These are phyloP conservation scores for Nakazawaea wyomingensis DNA, from an alignment of 805 yeast genomes.

Conservation along the genomic window DNA sequence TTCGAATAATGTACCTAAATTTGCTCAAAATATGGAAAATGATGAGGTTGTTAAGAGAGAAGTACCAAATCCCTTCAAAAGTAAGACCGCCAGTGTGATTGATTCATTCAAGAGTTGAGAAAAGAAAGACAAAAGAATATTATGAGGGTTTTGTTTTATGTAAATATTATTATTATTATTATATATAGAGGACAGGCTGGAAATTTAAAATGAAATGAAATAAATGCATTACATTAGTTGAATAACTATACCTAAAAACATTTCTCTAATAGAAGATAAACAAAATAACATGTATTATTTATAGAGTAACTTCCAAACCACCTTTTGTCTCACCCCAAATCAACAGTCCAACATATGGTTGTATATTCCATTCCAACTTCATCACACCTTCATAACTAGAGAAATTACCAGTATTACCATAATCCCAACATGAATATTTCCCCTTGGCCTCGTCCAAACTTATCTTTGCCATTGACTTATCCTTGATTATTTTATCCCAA, in stretches of 20 bases:
- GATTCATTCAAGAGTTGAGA: no score
- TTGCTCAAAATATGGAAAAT: neutral
- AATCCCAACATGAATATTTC: slow-evolving; percentile 87
- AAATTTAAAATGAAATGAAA: no score
- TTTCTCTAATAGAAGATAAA: no score
- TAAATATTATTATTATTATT: no score
- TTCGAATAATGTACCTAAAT: neutral
- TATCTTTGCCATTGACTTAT: slow-evolving; percentile 50
- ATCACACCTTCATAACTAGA: slow-evolving; percentile 62
- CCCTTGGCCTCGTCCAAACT: slow-evolving; percentile 48
- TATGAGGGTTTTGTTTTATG: no score
- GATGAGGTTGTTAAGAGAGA: neutral
- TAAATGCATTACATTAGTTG: no score
- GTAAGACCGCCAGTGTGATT: neutral
- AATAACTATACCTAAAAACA: no score
- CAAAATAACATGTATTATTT: neutral
- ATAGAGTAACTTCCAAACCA: slow-evolving; percentile 19
- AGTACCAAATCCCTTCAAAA: neutral
- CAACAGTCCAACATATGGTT: slow-evolving; percentile 84
- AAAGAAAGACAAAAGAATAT: no score
- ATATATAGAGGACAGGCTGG: no score
- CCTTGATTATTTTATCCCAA: slow-evolving; percentile 82
- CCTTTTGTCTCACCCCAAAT: slow-evolving; percentile 54
- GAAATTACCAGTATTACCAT: slow-evolving; percentile 43
- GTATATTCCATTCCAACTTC: slow-evolving; percentile 83